Evolutionary conservation across 305 asterid genomes (phyloP).

Genomic region (Fraxinus sp.): DNA sequence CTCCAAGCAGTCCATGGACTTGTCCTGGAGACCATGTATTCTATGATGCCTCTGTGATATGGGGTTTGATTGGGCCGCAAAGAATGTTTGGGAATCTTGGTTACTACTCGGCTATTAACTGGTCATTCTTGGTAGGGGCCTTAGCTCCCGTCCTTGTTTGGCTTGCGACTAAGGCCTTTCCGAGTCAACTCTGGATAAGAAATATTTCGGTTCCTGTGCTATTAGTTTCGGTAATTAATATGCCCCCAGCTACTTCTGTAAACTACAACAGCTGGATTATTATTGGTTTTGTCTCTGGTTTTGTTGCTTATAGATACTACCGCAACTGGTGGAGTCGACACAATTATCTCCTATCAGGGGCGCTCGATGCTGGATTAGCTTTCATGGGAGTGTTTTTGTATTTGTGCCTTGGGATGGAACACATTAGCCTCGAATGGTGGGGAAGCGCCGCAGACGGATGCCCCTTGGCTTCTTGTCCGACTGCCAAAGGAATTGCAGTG

Average conservation of each 20-base stretch:
- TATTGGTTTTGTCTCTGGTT: conserved; percentile 75
- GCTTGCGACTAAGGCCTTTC: conserved; percentile 65
- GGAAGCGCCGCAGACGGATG: conserved; percentile 79
- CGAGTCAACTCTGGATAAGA: conserved; percentile 62
- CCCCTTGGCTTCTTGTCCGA: conserved; percentile 87
- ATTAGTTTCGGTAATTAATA: conserved; percentile 63
- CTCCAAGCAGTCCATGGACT: conserved; percentile 90
- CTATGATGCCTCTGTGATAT: conserved; percentile 84
- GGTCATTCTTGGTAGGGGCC: conserved; percentile 77
- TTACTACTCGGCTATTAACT: conserved; percentile 70
- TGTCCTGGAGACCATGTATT: conserved; percentile 92
- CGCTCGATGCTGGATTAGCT: conserved; percentile 92
- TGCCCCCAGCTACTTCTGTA: conserved; percentile 91
- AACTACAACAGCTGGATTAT: conserved; percentile 91
- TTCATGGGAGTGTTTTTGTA: conserved; percentile 89
- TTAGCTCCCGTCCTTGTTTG: conserved; percentile 72
- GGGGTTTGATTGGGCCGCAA: conserved; percentile 90
- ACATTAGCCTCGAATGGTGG: conserved; percentile 82
- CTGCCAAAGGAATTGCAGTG: conserved; percentile 71
- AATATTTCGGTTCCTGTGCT: conserved; percentile 65
- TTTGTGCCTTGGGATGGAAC: conserved; percentile 63
- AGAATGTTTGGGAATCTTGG: conserved; percentile 85
- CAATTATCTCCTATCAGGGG: conserved; percentile 83
- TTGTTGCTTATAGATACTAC: conserved; percentile 58
- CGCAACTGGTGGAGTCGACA: conserved; percentile 83